These are phyloP conservation scores for Fistulinella prunicolor DNA, from an alignment of 768 basidiomycete genomes.

Conservation along the genomic window DNA sequence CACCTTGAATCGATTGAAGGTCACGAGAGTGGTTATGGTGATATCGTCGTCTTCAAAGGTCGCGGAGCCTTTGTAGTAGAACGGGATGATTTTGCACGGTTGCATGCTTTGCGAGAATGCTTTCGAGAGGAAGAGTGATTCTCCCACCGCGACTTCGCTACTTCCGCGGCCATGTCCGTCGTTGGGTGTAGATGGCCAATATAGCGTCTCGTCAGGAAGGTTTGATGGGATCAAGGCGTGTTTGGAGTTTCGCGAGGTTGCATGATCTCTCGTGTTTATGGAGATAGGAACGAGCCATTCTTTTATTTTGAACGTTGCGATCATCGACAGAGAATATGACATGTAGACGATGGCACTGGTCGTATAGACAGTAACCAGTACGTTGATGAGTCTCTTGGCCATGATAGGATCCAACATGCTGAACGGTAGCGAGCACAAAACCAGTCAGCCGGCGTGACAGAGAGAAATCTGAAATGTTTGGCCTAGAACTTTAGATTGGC, in stretches of 20 bases:
- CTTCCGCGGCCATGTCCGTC: not conserved
- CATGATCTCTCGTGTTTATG: not conserved
- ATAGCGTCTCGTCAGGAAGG: conserved; percentile 16
- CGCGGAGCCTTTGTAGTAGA: conserved; percentile 69
- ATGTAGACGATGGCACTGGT: conserved; percentile 31
- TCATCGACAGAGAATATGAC: conserved; percentile 23
- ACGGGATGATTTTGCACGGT: conserved; percentile 76
- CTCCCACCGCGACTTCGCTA: conserved; percentile 34
- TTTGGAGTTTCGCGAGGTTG: not conserved
- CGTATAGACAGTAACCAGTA: conserved; percentile 22
- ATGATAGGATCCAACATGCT: conserved; percentile 9
- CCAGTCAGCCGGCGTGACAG: not conserved
- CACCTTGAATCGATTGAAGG: conserved; percentile 72
- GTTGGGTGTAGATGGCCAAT: conserved; percentile 17
- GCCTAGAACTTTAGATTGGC: too few relatives aligned
- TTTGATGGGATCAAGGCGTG: not conserved
- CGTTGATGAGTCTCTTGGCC: conserved; percentile 13
- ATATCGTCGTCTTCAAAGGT: conserved; percentile 61
- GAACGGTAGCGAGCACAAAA: not conserved
- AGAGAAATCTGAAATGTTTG: too few relatives aligned
- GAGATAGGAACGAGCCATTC: conserved; percentile 4
- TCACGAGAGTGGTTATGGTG: conserved; percentile 83
- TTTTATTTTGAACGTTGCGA: conserved; percentile 6
- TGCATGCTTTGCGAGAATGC: conserved; percentile 67
- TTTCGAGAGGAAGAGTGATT: conserved; percentile 61